These are phyloP conservation scores for Mariannaea elegans DNA, from an alignment of 2,329 filamentous ascomycete genomes.

Conservation along the genomic window DNA sequence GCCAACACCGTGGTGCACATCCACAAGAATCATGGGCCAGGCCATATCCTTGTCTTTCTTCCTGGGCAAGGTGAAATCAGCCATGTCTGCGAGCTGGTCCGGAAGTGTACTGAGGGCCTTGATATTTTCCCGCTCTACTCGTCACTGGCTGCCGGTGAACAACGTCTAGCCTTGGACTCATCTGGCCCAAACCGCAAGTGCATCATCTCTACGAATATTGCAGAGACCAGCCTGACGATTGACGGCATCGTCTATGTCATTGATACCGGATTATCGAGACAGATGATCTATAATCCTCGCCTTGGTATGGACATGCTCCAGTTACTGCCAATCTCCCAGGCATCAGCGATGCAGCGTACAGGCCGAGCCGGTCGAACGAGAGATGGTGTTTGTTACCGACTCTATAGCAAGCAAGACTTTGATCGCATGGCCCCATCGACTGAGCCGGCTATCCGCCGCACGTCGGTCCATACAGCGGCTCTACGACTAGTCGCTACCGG, in stretches of 20 bases:
- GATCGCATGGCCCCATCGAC: slow-evolving; percentile 12
- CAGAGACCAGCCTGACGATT: slow-evolving; percentile 21
- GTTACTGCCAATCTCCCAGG: slow-evolving; percentile 20
- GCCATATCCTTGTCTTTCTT: slow-evolving; percentile 25
- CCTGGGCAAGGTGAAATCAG: slow-evolving; percentile 17
- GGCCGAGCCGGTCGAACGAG: slow-evolving; percentile 21
- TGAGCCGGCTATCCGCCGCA: slow-evolving; percentile 10
- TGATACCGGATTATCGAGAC: slow-evolving; percentile 19
- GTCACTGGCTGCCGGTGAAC: background rate
- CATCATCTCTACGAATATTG: slow-evolving; percentile 19
- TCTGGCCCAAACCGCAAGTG: slow-evolving; percentile 17
- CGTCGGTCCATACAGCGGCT: slow-evolving; percentile 2
- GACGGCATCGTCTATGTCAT: slow-evolving; percentile 19
- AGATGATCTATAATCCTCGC: slow-evolving; percentile 18
- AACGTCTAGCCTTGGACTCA: slow-evolving; percentile 2
- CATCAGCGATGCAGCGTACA: slow-evolving; percentile 20
- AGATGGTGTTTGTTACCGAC: slow-evolving; percentile 22
- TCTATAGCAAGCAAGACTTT: slow-evolving; percentile 20
- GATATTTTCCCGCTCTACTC: slow-evolving; percentile 19
- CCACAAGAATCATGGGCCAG: slow-evolving; percentile 12
- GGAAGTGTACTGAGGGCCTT: background rate
- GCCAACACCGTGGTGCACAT: background rate
- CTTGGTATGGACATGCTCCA: slow-evolving; percentile 9
- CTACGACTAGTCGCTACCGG: slow-evolving; percentile 10
- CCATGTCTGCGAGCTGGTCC: slow-evolving; percentile 4